Evolutionary conservation across 805 yeast genomes (phyloP).

Genomic region (Candida ulmi): DNA sequence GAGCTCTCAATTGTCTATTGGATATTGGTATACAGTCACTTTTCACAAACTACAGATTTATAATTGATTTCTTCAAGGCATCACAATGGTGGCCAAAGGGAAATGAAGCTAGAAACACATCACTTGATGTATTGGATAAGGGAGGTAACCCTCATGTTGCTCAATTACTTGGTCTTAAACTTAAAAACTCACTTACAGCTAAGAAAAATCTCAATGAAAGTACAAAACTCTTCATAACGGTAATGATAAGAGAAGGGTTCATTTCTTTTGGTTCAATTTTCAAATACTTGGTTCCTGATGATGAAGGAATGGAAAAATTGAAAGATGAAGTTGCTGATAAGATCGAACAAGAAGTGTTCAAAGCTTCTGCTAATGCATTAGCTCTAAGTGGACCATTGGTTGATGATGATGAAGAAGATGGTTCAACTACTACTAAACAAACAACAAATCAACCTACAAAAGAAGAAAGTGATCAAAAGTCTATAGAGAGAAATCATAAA

Average conservation of each 20-base stretch:
- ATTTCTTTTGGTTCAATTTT: constrained; percentile 59
- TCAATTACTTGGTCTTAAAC: constrained; percentile 44
- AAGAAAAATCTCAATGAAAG: constrained; percentile 36
- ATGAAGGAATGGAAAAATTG: constrained; percentile 37
- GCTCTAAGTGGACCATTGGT: constrained; percentile 84
- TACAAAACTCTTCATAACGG: constrained; percentile 40
- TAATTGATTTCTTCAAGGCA: constrained; percentile 41
- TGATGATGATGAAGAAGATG: constrained; percentile 57
- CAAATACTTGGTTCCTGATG: constrained; percentile 49
- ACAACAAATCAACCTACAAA: not conserved
- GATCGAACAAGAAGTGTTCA: constrained; percentile 49
- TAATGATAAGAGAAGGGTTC: constrained; percentile 61
- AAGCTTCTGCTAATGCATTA: constrained; percentile 69
- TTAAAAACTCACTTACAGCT: constrained; percentile 23
- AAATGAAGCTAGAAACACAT: constrained; percentile 26
- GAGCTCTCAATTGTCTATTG: constrained; percentile 59
- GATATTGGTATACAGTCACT: constrained; percentile 44
- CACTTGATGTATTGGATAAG: constrained; percentile 26
- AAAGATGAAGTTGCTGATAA: constrained; percentile 40
- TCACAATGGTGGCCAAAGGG: constrained; percentile 66
- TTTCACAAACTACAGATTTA: constrained; percentile 38
- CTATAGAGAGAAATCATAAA: constrained; percentile 29
- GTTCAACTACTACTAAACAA: constrained; percentile 5
- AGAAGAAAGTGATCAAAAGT: not conserved
- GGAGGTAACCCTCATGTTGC: constrained; percentile 59